Percentiles rank a stretch among this genome's conserved stretches.
These are phyloP conservation scores for Dissophora globulifera DNA, from an alignment of 192 early-diverging fungal species.

Conservation along the genomic window DNA sequence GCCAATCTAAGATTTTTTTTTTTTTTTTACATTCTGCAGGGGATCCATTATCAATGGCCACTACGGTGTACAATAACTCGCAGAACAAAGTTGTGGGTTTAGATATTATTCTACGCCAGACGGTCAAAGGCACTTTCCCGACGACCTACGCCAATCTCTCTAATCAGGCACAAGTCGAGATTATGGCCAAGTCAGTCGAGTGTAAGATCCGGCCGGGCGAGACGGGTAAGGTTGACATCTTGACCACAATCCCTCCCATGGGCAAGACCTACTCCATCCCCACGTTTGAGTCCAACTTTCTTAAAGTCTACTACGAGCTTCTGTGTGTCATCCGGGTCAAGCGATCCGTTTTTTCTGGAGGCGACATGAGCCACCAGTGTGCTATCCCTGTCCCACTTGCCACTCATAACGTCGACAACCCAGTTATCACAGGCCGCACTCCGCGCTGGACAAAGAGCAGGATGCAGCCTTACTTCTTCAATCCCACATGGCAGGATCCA, in stretches of 20 bases:
- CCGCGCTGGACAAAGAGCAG: slow-evolving; percentile 50
- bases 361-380: slow-evolving; percentile 33
- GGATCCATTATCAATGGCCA: slow-evolving; percentile 43
- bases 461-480: slow-evolving; percentile 48
- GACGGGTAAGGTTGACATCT: slow-evolving; percentile 38
- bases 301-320: slow-evolving; percentile 48
- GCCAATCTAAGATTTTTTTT: background rate
- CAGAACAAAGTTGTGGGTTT: slow-evolving; percentile 40
- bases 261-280: slow-evolving; percentile 28
- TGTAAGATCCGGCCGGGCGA: slow-evolving; percentile 45
- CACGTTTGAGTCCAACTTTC: slow-evolving; percentile 51
- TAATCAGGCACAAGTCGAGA: slow-evolving; percentile 30
- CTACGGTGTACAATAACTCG: slow-evolving; percentile 31
- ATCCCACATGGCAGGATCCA: slow-evolving; percentile 27
- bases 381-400: slow-evolving; percentile 41
- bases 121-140: slow-evolving; percentile 28
- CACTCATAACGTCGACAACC: slow-evolving; percentile 49
- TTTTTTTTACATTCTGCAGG: slow-evolving; percentile 12
- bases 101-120: slow-evolving; percentile 36
- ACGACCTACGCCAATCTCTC: slow-evolving; percentile 42
- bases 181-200: slow-evolving; percentile 43
- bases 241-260: slow-evolving; percentile 42
- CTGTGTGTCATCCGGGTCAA: slow-evolving; percentile 38
- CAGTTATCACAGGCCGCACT: slow-evolving; percentile 37
- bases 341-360: slow-evolving; percentile 43